A percentile compares a stretch with the other conserved stretches of the same genome.
These are phyloP conservation scores for Metschnikowia noctiluminum DNA, from an alignment of 805 yeast genomes.

Conservation along the genomic window DNA sequence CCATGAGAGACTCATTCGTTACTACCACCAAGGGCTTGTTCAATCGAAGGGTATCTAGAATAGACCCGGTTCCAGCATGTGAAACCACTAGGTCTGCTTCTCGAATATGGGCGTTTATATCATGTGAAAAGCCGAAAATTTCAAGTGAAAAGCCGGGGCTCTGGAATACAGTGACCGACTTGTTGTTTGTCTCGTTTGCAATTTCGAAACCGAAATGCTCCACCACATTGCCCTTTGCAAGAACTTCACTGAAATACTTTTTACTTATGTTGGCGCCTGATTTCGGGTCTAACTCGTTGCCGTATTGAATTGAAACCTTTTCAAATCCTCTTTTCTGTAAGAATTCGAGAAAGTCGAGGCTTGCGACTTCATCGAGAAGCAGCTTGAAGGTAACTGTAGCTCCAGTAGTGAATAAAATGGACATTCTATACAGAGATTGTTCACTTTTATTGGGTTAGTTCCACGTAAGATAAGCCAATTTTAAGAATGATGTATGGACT, in stretches of 20 bases:
- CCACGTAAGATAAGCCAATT: no score
- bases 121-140: conserved; percentile 28
- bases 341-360: conserved; percentile 28
- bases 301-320: conserved; percentile 27
- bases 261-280: conserved; percentile 23
- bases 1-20: conserved; percentile 62
- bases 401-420: conserved; percentile 71
- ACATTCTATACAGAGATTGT: no score
- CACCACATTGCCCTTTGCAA: conserved; percentile 14
- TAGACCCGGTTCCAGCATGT: conserved; percentile 92
- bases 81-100: conserved; percentile 64
- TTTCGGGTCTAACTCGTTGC: conserved; percentile 26
- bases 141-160: conserved; percentile 14
- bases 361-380: conserved; percentile 47
- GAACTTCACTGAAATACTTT: conserved; percentile 18
- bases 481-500: no score
- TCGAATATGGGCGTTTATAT: conserved; percentile 36
- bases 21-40: conserved; percentile 63
- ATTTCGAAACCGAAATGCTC: conserved; percentile 12
- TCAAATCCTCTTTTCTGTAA: conserved; percentile 38
- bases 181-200: conserved; percentile 17
- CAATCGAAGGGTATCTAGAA: conserved; percentile 67
- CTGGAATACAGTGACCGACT: conserved; percentile 11
- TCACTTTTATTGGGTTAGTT: no score
- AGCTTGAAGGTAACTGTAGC: conserved; percentile 81